phyloP scores from a whole-genome alignment of 768 basidiomycete genomes.

The Tephrocybe rancida region DNA sequence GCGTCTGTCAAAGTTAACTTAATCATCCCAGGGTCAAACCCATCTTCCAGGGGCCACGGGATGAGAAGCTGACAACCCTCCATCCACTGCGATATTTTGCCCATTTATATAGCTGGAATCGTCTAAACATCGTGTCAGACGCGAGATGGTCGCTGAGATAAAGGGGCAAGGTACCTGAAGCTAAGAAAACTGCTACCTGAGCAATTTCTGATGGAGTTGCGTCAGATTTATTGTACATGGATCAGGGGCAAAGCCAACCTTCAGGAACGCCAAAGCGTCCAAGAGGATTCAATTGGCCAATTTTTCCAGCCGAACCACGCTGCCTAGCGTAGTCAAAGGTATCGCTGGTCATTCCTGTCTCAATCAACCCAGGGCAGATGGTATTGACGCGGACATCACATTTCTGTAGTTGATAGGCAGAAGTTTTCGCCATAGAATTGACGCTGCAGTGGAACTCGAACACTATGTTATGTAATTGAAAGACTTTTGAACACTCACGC shows the following conservation, averaged over 20 bases:
- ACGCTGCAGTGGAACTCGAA: constrained; percentile 50
- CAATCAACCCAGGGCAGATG: constrained; percentile 90
- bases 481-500: constrained; percentile 57
- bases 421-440: constrained; percentile 84
- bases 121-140: constrained; percentile 42
- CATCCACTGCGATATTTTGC: constrained; percentile 85
- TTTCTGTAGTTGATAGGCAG: constrained; percentile 76
- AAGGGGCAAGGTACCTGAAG: constrained; percentile 63
- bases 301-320: constrained; percentile 71
- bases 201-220: constrained; percentile 71
- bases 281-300: constrained; percentile 85
- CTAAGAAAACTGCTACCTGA: constrained; percentile 81
- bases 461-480: neutral
- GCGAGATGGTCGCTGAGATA: neutral
- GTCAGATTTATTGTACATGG: neutral
- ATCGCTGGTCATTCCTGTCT: constrained; percentile 87
- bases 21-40: too few species aligned
- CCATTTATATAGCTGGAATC: constrained; percentile 94
- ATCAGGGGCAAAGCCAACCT: constrained; percentile 45
- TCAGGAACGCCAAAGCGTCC: constrained; percentile 82
- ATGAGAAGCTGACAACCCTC: constrained; percentile 78
- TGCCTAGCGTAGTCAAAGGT: constrained; percentile 79
- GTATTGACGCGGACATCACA: constrained; percentile 88
- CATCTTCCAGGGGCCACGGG: constrained; percentile 79
- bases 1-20: too few species aligned